These are phyloP conservation scores for Dendrobium huoshanense DNA, from an alignment of 106 monocot species.

Conservation along the genomic window DNA sequence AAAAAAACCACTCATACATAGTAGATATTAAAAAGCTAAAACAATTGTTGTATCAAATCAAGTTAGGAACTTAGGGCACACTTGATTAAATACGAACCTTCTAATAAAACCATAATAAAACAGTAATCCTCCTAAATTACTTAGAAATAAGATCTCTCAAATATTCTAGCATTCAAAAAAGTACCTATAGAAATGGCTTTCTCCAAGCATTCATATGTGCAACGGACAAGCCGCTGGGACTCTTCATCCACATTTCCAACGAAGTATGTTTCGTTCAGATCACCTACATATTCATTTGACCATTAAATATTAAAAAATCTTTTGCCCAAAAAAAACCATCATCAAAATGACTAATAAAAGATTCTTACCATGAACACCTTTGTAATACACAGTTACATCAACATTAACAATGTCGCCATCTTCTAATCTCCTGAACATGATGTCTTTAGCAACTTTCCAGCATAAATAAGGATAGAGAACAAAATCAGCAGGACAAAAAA, in stretches of 20 bases:
- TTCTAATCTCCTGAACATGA: conserved; percentile 66
- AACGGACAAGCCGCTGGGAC: conserved; percentile 74
- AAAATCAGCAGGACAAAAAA: background rate
- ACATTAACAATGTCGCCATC: conserved; percentile 99
- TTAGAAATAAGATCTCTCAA: background rate
- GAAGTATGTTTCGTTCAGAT: conserved; percentile 98
- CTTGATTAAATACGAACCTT: background rate
- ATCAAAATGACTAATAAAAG: background rate
- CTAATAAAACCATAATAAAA: background rate
- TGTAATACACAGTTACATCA: conserved; percentile 91
- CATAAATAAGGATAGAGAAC: background rate
- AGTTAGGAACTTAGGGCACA: background rate
- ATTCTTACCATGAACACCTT: conserved; percentile 87
- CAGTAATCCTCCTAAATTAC: background rate
- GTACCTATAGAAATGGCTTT: conserved; percentile 97
- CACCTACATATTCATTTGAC: conserved; percentile 42
- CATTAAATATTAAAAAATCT: background rate
- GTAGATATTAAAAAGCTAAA: background rate
- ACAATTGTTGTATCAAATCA: background rate
- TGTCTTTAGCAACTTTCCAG: background rate
- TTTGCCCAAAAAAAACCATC: background rate
- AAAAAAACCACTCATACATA: background rate
- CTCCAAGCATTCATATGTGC: conserved; percentile 95
- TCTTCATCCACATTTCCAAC: conserved; percentile 87
- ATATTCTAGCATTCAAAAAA: background rate